Conservation (phyloP, 768 basidiomycete species). For the Phallus indusiatus region DNA sequence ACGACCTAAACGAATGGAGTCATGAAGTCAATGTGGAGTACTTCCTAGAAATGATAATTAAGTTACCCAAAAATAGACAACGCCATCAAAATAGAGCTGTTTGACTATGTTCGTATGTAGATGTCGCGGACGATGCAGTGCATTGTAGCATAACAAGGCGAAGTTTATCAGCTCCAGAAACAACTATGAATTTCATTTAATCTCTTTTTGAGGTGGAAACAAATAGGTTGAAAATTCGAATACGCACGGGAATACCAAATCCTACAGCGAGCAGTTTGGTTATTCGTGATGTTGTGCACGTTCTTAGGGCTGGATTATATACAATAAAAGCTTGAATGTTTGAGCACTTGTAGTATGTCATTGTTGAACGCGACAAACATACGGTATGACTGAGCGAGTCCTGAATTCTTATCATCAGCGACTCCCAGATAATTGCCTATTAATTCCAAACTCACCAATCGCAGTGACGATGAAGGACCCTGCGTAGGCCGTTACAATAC, state of each 20-base stretch:
- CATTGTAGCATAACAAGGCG: neutral
- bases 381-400: neutral
- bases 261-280: neutral
- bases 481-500: neutral
- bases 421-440: neutral
- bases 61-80: neutral
- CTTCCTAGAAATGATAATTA: neutral
- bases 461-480: neutral
- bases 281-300: too few relatives aligned
- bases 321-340: too few relatives aligned
- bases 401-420: neutral
- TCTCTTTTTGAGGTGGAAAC: neutral
- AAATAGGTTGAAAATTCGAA: neutral
- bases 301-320: too few relatives aligned
- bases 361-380: neutral
- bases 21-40: neutral
- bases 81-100: constrained; percentile 1
- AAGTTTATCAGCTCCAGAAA: neutral
- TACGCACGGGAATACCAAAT: neutral
- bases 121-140: neutral
- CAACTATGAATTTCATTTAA: neutral
- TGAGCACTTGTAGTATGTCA: too few relatives aligned
- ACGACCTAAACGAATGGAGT: neutral
- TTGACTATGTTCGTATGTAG: neutral
- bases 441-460: neutral